Conservation (phyloP, 495 filamentous ascomycete species). For the Xylaria telfairii region DNA sequence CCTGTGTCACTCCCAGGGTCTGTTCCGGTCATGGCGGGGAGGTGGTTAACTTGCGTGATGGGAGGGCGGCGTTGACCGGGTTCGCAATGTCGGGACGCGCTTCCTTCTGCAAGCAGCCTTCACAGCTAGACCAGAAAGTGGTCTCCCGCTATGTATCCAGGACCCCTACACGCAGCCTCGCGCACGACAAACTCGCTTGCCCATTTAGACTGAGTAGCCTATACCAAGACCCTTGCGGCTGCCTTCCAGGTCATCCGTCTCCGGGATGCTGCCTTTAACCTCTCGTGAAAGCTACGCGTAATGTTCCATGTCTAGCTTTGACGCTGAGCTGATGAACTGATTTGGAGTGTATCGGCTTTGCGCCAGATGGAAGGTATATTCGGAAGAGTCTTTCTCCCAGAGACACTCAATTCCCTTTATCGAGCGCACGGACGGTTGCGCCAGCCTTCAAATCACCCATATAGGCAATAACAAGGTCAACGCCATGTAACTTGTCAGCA, state of each 20-base stretch:
- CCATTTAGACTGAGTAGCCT: conserved; percentile 87
- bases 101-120: conserved; percentile 83
- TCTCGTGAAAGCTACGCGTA: conserved; percentile 74
- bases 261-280: conserved; percentile 43
- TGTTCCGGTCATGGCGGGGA: conserved; percentile 65
- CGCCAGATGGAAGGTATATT: too few species aligned
- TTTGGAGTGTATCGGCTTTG: too few species aligned
- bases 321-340: too few species aligned
- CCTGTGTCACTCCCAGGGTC: conserved; percentile 60
- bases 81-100: conserved; percentile 79
- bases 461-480: too few species aligned
- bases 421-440: too few species aligned
- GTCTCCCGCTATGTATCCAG: conserved; percentile 89
- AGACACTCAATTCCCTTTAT: too few species aligned
- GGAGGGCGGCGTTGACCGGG: conserved; percentile 91
- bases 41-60: conserved; percentile 78
- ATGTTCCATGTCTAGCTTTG: too few species aligned
- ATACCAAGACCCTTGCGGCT: conserved; percentile 44
- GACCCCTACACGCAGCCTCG: conserved; percentile 78
- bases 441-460: too few species aligned
- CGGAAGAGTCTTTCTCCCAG: too few species aligned
- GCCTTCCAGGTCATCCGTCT: conserved; percentile 36
- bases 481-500: too few species aligned
- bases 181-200: conserved; percentile 79
- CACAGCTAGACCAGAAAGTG: conserved; percentile 90